A percentile compares a stretch with the other conserved stretches of the same genome.
Evolutionary conservation across 371 early-diverging fungal species (phyloP).

Genomic region (Lichtheimia ornata): DNA sequence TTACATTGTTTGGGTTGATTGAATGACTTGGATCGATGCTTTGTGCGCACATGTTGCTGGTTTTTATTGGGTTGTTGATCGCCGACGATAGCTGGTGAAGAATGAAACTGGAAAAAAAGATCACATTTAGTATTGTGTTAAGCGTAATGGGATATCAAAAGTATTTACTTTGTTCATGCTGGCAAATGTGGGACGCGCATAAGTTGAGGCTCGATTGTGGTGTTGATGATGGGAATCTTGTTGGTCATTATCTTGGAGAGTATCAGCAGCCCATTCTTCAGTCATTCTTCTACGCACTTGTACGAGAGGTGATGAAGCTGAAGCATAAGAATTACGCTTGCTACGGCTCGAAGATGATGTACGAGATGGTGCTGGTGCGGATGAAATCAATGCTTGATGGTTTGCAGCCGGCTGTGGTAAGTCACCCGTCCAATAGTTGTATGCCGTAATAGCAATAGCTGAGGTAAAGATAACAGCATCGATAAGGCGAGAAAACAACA

Average conservation of each 20-base stretch:
- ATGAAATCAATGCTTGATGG: slow-evolving; percentile 4
- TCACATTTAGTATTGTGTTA: not conserved
- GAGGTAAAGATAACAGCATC: slow-evolving; percentile 22
- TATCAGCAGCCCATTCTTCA: slow-evolving; percentile 8
- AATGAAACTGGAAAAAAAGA: not conserved
- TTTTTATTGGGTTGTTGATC: slow-evolving; percentile 2
- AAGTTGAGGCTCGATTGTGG: not conserved
- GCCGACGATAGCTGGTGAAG: not conserved
- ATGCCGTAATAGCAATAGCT: slow-evolving; percentile 19
- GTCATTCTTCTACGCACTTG: slow-evolving; percentile 7
- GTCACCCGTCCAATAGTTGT: slow-evolving; percentile 19
- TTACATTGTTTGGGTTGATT: slow-evolving; percentile 4
- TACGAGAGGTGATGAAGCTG: not conserved
- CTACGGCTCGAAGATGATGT: slow-evolving; percentile 1
- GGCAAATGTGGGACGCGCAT: slow-evolving; percentile 5
- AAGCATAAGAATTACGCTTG: not conserved
- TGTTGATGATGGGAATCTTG: not conserved
- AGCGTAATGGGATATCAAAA: not conserved
- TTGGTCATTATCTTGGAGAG: not conserved
- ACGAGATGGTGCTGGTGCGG: slow-evolving; percentile 1
- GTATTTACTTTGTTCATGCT: slow-evolving; percentile 7
- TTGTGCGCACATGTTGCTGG: not conserved
- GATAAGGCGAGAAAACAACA: slow-evolving; percentile 13
- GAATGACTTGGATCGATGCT: slow-evolving; percentile 11
- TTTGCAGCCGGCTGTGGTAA: not conserved